These are phyloP conservation scores for Triticum aestivum DNA, from an alignment of 176 grass and related monocot species.

Conservation along the genomic window DNA sequence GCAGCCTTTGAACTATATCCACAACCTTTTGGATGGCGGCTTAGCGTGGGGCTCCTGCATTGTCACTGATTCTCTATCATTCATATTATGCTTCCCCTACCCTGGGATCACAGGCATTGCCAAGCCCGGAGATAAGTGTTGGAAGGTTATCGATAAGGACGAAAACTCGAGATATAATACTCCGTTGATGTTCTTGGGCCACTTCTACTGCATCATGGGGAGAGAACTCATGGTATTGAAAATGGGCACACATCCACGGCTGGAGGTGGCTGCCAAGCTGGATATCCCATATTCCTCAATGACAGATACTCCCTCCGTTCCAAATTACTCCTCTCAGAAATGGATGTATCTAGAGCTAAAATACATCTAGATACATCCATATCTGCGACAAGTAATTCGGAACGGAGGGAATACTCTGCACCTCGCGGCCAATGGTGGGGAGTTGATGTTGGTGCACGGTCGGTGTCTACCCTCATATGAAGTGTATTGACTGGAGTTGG, in stretches of 20 bases:
- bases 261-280: background rate
- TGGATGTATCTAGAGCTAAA: no score
- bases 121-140: background rate
- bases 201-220: background rate
- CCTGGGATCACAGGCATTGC: background rate
- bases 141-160: background rate
- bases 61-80: background rate
- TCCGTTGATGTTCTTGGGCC: background rate
- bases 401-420: background rate
- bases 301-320: no score
- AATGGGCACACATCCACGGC: background rate
- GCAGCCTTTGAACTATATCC: no score
- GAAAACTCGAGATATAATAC: background rate
- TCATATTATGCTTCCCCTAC: no score
- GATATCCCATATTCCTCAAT: fast-evolving
- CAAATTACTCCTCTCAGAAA: no score
- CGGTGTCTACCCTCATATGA: background rate
- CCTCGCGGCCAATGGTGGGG: background rate
- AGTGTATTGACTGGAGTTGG: background rate
- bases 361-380: no score
- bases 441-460: background rate
- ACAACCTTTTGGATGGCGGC: no score
- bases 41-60: background rate
- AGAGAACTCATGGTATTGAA: background rate
- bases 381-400: no score